Base-by-base conservation (phyloP, 2,329 filamentous ascomycete genomes). In the Gremmenia infestans region DNA sequence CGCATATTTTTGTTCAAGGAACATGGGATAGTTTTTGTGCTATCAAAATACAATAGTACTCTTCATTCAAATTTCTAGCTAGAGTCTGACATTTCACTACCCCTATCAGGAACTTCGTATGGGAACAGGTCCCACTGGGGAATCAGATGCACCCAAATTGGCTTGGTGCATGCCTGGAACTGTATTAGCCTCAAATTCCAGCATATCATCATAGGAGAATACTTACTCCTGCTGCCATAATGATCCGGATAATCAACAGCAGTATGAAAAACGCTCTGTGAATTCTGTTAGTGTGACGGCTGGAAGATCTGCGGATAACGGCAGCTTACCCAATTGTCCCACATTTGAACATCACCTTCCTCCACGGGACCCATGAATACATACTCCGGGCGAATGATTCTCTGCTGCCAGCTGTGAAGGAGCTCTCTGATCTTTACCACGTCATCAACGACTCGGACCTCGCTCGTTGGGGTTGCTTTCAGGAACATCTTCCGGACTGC, bases 281-380 rank as follows among this genome's bases (percentile, higher is more conserved):
- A 22, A n/a, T 14, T n/a, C 8, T 4, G 28, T 35, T 14, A 25
- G 22, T 19, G 19, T n/a, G 7, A 19, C 9, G 12, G 5, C 4
- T 15, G 19, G 15, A 25, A 23, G 9, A 7, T 23, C 12, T 37
- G 36, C 11, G 23, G 5, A 23, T 22, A 5, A 22, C 6, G 19
- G 19, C 2, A 45, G 19, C 45, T 28, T 53, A 56, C 54, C 54
- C 71, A 75, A 61, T 76, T 76, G 43, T 73, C 72, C 73, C 73
- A 76, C 62, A 75, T 70, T 37, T 72, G 64, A n/a, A 77, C 70
- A 59, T 78, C 76, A 1, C 76, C 75, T 48, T 76, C 72, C 4
- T 75, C 72, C 1, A 72, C 56, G 5, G 64, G 65, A 0, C 72
- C 72, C 5, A 74, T 63, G 57, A 73, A 63, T 46, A 78, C 70